Base-by-base conservation (phyloP, 2,329 filamentous ascomycete species). In the Trichoderma sp. region DNA sequence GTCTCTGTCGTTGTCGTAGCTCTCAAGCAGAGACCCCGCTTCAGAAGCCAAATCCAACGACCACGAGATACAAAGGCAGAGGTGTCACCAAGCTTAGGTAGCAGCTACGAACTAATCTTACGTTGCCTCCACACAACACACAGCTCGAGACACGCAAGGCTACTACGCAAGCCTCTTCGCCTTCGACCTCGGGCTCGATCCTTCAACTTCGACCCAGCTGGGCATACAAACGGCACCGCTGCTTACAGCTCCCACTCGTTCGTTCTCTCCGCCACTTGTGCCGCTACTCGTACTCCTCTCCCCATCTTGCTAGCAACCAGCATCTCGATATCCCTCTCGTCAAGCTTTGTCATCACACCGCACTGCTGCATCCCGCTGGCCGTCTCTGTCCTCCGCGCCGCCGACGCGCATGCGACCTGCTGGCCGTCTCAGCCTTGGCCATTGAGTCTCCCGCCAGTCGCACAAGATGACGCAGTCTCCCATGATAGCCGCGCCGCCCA, bases 401-500 rank as follows among this genome's bases (percentile, higher is more conserved):
- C 31, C 45, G 67, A 59, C 67, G 74, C 74, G 74, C 66, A 74
- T 74, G 74, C 77, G 71, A 77, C 74, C 62, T 67, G 76, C 74
- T 62, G 50, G 65, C 74, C 64, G 45, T 45, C 65, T 75, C 71
- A 66, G 53, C 68, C 74, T 50, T 69, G 56, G 50, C 73, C 56
- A 38, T 71, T 75, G 73, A 71, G 38, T 65, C 64, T 59, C 18
- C 45, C 62, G n/a, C 62, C 72, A 66, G 69, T 78, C 77, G 77
- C 78, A 77, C 80, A 80, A 76, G 80, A 95, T 94, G 93, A 90
- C 94, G 84, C 94, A 97, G 87, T 92, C 95, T 79, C 95, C 95
- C 77, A 98, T 98, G 96, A 93, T 98, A 81, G 97, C 95, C 81
- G 93, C 93, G 89, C 96, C 96, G 83, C 90, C 98, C 81, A 98